Evolutionary conservation across 2,329 filamentous ascomycete genomes (phyloP).

Genomic region (Penicillium freii): DNA sequence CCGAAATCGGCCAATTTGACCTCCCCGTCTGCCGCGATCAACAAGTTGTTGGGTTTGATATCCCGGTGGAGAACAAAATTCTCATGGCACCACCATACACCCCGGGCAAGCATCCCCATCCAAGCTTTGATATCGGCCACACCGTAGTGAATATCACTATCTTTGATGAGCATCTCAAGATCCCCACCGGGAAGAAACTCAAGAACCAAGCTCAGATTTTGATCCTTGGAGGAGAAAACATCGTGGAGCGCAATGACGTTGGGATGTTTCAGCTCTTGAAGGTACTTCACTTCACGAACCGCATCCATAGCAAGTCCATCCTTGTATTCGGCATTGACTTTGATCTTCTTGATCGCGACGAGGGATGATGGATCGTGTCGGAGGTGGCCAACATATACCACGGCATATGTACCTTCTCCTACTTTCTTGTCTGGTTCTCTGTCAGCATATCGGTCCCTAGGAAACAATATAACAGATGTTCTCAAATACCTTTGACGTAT

Average conservation of each 20-base stretch:
- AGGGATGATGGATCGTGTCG: constrained; percentile 67
- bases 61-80: constrained; percentile 93
- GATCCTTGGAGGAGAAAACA: constrained; percentile 93
- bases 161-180: constrained; percentile 89
- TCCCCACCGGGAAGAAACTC: constrained; percentile 94
- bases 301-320: constrained; percentile 94
- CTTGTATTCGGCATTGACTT: constrained; percentile 61
- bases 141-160: constrained; percentile 78
- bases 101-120: constrained; percentile 95
- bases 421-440: constrained; percentile 70
- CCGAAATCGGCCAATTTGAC: constrained; percentile 98
- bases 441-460: neutral
- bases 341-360: constrained; percentile 66
- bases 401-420: constrained; percentile 94
- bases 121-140: constrained; percentile 92
- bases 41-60: constrained; percentile 97
- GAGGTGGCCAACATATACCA: constrained; percentile 86
- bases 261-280: constrained; percentile 89
- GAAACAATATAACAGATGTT: neutral
- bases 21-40: constrained; percentile 89
- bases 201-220: constrained; percentile 93
- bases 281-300: constrained; percentile 90
- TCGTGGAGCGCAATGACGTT: constrained; percentile 92
- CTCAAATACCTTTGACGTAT: constrained; percentile 73
- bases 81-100: constrained; percentile 94